phyloP scores from a whole-genome alignment of 352 stramenopile species.

The Pelagophyceae sp. region DNA sequence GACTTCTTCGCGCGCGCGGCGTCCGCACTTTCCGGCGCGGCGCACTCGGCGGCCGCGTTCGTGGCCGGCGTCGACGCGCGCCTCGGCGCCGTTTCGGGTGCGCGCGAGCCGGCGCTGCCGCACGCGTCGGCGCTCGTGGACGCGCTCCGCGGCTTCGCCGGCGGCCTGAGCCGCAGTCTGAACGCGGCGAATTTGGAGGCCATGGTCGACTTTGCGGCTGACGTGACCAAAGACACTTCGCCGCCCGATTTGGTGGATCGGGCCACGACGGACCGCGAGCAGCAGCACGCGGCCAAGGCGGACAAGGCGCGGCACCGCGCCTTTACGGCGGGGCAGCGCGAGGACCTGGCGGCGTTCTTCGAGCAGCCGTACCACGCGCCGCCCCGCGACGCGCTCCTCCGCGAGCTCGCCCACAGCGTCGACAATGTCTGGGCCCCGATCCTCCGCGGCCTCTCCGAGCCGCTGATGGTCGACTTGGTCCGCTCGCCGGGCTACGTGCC shows the following conservation, averaged over 20 bases:
- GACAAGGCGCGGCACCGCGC: neutral
- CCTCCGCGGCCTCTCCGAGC: neutral
- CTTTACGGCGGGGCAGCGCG: neutral
- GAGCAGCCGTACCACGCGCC: constrained; percentile 17
- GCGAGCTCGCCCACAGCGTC: neutral
- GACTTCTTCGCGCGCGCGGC: neutral
- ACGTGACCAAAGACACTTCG: no score
- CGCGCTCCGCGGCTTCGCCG: neutral
- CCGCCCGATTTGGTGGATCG: neutral
- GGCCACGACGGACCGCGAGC: neutral
- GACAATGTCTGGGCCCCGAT: neutral
- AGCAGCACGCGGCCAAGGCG: neutral
- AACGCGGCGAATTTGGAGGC: no score
- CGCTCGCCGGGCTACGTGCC: constrained; percentile 16
- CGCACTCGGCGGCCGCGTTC: neutral
- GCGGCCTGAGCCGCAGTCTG: neutral
- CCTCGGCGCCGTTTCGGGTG: neutral
- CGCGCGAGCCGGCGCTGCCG: neutral
- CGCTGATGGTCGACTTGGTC: neutral
- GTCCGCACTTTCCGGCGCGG: neutral
- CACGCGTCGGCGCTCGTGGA: neutral
- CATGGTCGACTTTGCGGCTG: neutral
- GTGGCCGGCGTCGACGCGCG: neutral
- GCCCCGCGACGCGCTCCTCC: neutral
- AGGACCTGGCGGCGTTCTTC: neutral